A percentile compares a stretch with the other conserved stretches of the same genome.
Evolutionary conservation across 1,139 yeast species (phyloP).

Genomic region (Protomyces inouyei): DNA sequence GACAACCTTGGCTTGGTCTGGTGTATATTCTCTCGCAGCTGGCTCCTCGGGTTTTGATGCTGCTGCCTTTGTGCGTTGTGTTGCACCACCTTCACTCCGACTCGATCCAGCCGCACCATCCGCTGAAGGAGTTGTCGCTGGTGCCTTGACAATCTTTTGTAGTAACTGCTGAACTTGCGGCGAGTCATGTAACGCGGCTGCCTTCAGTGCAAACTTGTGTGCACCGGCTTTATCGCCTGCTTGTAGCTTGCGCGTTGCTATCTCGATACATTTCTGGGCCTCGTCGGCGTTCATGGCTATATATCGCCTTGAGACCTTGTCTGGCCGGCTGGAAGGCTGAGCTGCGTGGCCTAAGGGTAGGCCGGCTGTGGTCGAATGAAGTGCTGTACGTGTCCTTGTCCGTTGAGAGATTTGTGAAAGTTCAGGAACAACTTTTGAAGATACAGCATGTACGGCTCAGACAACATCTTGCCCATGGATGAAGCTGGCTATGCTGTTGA

Average conservation of each 20-base stretch:
- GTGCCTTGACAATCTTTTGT: conserved; percentile 9
- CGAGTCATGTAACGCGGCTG: conserved; percentile 21
- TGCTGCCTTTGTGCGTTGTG: conserved; percentile 19
- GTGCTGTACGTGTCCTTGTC: too few species aligned
- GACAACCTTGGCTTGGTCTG: conserved; percentile 46
- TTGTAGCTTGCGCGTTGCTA: conserved; percentile 23
- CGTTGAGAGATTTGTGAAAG: too few species aligned
- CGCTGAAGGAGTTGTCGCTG: background rate
- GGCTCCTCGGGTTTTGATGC: conserved; percentile 4
- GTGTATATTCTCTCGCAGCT: conserved; percentile 39
- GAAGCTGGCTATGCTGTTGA: too few species aligned
- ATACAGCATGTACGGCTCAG: too few species aligned
- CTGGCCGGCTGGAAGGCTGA: too few species aligned
- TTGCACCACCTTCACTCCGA: background rate
- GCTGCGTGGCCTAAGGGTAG: too few species aligned
- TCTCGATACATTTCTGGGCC: conserved; percentile 26
- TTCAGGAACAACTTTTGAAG: too few species aligned
- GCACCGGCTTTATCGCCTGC: conserved; percentile 29
- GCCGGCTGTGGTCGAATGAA: too few species aligned
- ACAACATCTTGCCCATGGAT: too few species aligned
- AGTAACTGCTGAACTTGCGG: conserved; percentile 27
- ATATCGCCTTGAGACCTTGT: too few species aligned
- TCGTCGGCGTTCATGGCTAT: conserved; percentile 15
- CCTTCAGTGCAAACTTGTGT: conserved; percentile 28
- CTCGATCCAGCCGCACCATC: background rate